A percentile compares a stretch with the other conserved stretches of the same genome.
These are phyloP conservation scores for Wallacemonas sp. DNA, from an alignment of 208 protist genomes.

Conservation along the genomic window DNA sequence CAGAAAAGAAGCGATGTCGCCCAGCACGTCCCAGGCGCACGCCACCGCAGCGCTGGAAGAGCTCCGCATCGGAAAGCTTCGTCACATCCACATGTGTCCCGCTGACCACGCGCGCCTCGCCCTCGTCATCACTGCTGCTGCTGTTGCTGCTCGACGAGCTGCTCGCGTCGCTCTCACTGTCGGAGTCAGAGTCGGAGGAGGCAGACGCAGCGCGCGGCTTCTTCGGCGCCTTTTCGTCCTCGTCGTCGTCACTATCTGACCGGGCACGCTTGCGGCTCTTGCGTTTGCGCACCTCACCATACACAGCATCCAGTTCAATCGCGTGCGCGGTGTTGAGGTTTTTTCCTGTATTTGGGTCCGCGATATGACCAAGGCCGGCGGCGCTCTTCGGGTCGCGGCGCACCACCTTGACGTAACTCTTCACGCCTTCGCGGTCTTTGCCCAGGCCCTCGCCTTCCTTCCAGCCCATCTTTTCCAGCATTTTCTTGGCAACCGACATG, in stretches of 20 bases:
- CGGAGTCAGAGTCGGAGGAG: background rate
- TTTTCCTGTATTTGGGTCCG: constrained; percentile 43
- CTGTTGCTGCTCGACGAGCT: constrained; percentile 20
- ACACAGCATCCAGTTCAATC: constrained; percentile 72
- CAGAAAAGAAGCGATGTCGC: constrained; percentile 86
- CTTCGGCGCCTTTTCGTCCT: constrained; percentile 6
- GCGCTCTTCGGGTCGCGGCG: constrained; percentile 67
- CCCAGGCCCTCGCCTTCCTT: constrained; percentile 84
- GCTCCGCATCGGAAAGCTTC: constrained; percentile 65
- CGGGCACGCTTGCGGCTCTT: constrained; percentile 3
- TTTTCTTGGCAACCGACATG: constrained; percentile 71
- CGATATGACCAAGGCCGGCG: constrained; percentile 74
- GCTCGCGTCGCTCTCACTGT: constrained; percentile 14
- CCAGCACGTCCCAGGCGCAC: constrained; percentile 83
- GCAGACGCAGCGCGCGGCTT: background rate
- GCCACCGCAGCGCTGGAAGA: constrained; percentile 74
- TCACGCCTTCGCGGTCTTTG: constrained; percentile 61
- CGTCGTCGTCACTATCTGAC: constrained; percentile 1
- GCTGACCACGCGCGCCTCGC: background rate
- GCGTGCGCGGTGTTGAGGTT: constrained; percentile 50
- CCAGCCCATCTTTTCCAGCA: constrained; percentile 87
- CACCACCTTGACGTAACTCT: constrained; percentile 78
- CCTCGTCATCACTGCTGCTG: constrained; percentile 17
- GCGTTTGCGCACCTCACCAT: constrained; percentile 34
- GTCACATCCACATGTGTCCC: constrained; percentile 29